Evolutionary conservation across 345 rosid species (phyloP).

Genomic region (Limnanthes douglasii): DNA sequence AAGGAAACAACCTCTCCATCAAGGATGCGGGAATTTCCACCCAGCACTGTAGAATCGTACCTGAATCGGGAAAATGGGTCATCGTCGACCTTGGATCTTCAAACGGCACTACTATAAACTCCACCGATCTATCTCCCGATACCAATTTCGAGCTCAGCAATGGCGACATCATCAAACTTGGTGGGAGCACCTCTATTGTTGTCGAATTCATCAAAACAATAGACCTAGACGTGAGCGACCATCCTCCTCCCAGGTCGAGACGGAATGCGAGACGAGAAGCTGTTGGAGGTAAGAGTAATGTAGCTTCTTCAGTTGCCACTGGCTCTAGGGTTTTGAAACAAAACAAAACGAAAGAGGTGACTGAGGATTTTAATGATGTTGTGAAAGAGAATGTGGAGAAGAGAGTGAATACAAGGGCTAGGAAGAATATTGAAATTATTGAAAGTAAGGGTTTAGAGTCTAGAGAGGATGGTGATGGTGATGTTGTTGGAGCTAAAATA

Average conservation of each 20-base stretch:
- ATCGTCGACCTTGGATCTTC: slow-evolving; percentile 52
- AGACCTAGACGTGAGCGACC: slow-evolving; percentile 1
- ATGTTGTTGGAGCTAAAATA: slow-evolving; percentile 6
- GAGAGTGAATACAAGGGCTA: slow-evolving; percentile 7
- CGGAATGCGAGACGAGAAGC: slow-evolving; percentile 19
- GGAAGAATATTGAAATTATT: slow-evolving; percentile 7
- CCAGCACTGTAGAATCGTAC: slow-evolving; percentile 41
- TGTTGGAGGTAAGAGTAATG: slow-evolving; percentile 9
- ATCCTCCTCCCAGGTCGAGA: slow-evolving; percentile 19
- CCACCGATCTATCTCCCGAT: slow-evolving; percentile 16
- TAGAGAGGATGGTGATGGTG: slow-evolving; percentile 6
- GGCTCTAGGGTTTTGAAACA: slow-evolving; percentile 16
- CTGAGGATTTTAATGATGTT: slow-evolving; percentile 4
- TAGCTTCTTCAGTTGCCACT: slow-evolving; percentile 4
- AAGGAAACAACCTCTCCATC: slow-evolving; percentile 45
- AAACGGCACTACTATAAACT: slow-evolving; percentile 48
- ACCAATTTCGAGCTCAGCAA: slow-evolving; percentile 20
- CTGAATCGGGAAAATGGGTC: slow-evolving; percentile 33
- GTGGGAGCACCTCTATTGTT: slow-evolving; percentile 38
- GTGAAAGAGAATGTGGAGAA: slow-evolving; percentile 7
- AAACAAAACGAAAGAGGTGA: slow-evolving; percentile 3
- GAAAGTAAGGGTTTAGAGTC: slow-evolving; percentile 8
- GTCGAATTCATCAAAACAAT: slow-evolving; percentile 16
- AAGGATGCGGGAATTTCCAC: slow-evolving; percentile 56
- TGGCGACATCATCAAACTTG: slow-evolving; percentile 41